phyloP scores from a whole-genome alignment of 2,329 filamentous ascomycete species.

The Colletotrichum phormii region DNA sequence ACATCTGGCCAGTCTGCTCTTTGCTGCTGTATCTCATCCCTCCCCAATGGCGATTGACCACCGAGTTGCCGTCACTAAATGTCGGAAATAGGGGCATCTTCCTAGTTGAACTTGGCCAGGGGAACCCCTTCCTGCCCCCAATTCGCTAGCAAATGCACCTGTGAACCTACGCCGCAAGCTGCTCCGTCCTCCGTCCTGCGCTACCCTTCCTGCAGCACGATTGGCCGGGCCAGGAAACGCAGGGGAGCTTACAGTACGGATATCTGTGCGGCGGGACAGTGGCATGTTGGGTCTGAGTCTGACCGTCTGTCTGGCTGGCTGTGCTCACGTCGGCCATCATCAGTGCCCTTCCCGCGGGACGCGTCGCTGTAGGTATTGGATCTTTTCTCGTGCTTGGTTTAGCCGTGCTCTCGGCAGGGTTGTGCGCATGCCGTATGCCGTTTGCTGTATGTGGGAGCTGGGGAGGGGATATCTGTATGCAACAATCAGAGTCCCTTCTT shows the following conservation, averaged over 20 bases:
- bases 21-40: neutral
- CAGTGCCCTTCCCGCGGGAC: conserved; percentile 19
- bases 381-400: conserved; percentile 16
- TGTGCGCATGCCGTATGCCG: neutral
- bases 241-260: conserved; percentile 31
- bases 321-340: conserved; percentile 11
- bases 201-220: neutral
- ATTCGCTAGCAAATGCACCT: conserved; percentile 2
- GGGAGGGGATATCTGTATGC: conserved; percentile 5
- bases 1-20: conserved; percentile 10
- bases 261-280: conserved; percentile 22
- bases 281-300: neutral
- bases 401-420: neutral
- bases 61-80: conserved; percentile 1
- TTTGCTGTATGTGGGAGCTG: neutral
- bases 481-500: conserved; percentile 12
- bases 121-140: conserved; percentile 11
- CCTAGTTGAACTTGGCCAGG: conserved; percentile 11
- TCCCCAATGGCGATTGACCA: neutral
- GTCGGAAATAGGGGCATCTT: conserved; percentile 32
- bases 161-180: conserved; percentile 18
- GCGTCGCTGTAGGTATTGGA: neutral
- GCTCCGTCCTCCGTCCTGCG: conserved; percentile 15
- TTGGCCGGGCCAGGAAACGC: conserved; percentile 3
- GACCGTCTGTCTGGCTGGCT: conserved; percentile 15